Conservation (phyloP, 83 land plant genomes). For the Isoetes engelmannii region DNA sequence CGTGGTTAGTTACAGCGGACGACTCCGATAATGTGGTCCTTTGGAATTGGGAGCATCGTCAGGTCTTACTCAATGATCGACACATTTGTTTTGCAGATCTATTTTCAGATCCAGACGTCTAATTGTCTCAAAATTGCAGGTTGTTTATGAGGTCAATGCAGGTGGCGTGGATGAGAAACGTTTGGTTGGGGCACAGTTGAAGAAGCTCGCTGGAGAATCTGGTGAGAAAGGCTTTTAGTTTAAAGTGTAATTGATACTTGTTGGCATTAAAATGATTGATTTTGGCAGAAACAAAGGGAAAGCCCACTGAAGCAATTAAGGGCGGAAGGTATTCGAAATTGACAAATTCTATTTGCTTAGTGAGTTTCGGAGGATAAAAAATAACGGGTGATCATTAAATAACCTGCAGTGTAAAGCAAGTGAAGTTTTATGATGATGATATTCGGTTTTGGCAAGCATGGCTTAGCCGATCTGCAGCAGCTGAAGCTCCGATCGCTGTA, state of each 20-base stretch:
- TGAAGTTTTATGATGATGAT: slow-evolving; percentile 93
- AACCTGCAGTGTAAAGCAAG: slow-evolving; percentile 84
- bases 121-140: slow-evolving; percentile 31
- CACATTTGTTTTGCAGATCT: neutral
- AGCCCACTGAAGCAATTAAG: slow-evolving; percentile 84
- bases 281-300: slow-evolving; percentile 58
- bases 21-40: slow-evolving; percentile 89
- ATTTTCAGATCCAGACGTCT: neutral
- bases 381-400: too few relatives aligned
- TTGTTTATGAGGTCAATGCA: slow-evolving; percentile 90
- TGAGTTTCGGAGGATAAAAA: neutral
- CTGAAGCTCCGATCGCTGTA: slow-evolving; percentile 74
- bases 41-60: slow-evolving; percentile 99
- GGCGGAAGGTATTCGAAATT: slow-evolving; percentile 71
- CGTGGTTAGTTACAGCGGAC: slow-evolving; percentile 98
- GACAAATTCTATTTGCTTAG: neutral
- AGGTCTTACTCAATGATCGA: slow-evolving; percentile 34
- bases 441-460: slow-evolving; percentile 97
- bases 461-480: slow-evolving; percentile 89
- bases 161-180: slow-evolving; percentile 90
- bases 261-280: neutral
- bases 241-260: neutral
- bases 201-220: slow-evolving; percentile 94
- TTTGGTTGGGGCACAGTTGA: slow-evolving; percentile 86
- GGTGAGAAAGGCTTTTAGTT: slow-evolving; percentile 34